These are phyloP conservation scores for Aureobasidium sp. DNA, from an alignment of 2,329 filamentous ascomycete species.

Conservation along the genomic window DNA sequence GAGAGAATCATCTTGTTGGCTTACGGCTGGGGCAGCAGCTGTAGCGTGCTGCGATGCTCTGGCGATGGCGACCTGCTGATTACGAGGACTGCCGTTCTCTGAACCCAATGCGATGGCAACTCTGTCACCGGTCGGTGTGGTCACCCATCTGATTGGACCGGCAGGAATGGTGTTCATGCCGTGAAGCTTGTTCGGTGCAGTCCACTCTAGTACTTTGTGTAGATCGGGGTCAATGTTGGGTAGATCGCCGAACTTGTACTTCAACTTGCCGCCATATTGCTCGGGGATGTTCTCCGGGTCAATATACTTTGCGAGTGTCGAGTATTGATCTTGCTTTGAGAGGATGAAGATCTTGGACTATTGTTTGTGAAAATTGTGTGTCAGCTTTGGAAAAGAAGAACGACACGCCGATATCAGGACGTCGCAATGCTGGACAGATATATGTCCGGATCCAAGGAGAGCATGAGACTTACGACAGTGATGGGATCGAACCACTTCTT, in stretches of 20 bases:
- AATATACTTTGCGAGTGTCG: conserved; percentile 73
- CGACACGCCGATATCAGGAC: no score
- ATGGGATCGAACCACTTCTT: conserved; percentile 89
- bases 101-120: conserved; percentile 37
- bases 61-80: conserved; percentile 31
- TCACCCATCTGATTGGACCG: conserved; percentile 38
- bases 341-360: conserved; percentile 90
- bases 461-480: conserved; percentile 47
- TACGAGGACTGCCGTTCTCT: conserved; percentile 32
- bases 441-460: no score
- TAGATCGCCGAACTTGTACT: conserved; percentile 70
- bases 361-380: neutral
- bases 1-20: neutral
- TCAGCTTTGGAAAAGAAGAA: no score
- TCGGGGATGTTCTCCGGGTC: conserved; percentile 76
- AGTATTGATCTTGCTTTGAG: conserved; percentile 58
- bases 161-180: conserved; percentile 35
- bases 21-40: neutral
- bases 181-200: conserved; percentile 19
- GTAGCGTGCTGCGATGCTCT: conserved; percentile 10
- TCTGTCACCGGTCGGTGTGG: conserved; percentile 32
- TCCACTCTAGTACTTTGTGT: conserved; percentile 34
- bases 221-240: conserved; percentile 57
- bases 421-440: no score
- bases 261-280: conserved; percentile 78